Percentiles rank a stretch among this genome's conserved stretches.
Evolutionary conservation across 2,329 filamentous ascomycete species (phyloP).

Genomic region (Fusarium sp.): DNA sequence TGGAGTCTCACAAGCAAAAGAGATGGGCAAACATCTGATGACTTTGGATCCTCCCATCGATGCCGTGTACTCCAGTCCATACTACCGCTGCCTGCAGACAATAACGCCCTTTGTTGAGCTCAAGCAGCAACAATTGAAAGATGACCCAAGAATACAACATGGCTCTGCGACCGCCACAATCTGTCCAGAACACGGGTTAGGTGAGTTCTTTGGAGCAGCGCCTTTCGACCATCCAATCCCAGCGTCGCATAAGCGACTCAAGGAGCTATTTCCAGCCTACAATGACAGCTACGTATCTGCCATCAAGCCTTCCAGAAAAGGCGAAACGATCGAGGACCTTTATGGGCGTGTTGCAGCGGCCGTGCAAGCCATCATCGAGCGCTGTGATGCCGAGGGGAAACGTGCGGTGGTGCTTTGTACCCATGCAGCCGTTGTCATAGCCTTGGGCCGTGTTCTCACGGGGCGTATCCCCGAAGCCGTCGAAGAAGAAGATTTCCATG

Average conservation of each 20-base stretch:
- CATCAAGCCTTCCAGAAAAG: slow-evolving; percentile 74
- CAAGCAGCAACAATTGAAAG: slow-evolving; percentile 42
- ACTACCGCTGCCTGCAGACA: slow-evolving; percentile 89
- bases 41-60: slow-evolving; percentile 74
- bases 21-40: slow-evolving; percentile 76
- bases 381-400: slow-evolving; percentile 76
- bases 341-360: slow-evolving; percentile 82
- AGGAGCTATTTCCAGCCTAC: slow-evolving; percentile 73
- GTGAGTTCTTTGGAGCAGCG: slow-evolving; percentile 93
- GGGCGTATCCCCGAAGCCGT: slow-evolving; percentile 78
- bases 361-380: slow-evolving; percentile 75
- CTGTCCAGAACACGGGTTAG: slow-evolving; percentile 68
- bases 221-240: slow-evolving; percentile 87
- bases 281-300: slow-evolving; percentile 68
- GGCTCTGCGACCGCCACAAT: slow-evolving; percentile 53
- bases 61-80: slow-evolving; percentile 84
- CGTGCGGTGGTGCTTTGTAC: slow-evolving; percentile 83
- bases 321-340: slow-evolving; percentile 82
- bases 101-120: slow-evolving; percentile 74
- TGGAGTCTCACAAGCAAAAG: slow-evolving; percentile 83
- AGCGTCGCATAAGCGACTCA: slow-evolving; percentile 71
- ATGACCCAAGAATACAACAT: background rate
- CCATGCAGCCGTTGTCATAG: slow-evolving; percentile 91
- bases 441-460: slow-evolving; percentile 84
- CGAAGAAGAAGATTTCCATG: slow-evolving; percentile 81